phyloP scores from a whole-genome alignment of 1,139 yeast genomes.

The Barnettozyma hawaiiensis region DNA sequence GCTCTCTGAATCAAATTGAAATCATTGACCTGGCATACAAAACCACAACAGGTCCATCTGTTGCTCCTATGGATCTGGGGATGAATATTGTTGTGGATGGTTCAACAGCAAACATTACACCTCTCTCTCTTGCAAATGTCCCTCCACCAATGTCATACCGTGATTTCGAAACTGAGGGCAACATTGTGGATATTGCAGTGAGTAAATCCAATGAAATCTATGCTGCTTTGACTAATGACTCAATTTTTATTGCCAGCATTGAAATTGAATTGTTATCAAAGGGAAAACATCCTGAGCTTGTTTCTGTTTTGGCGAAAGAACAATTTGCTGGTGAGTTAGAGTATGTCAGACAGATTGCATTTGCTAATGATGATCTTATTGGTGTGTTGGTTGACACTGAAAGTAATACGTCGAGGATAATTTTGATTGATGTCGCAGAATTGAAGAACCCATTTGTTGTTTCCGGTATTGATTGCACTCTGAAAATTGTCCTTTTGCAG shows the following conservation, averaged over 20 bases:
- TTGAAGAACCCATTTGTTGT: slow-evolving; percentile 37
- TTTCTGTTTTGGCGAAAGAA: slow-evolving; percentile 33
- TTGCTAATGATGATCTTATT: slow-evolving; percentile 44
- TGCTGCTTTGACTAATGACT: slow-evolving; percentile 50
- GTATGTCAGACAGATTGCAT: slow-evolving; percentile 57
- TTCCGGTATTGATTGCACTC: slow-evolving; percentile 39
- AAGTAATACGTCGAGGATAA: slow-evolving; percentile 39
- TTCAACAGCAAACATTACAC: slow-evolving; percentile 64
- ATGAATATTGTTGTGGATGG: slow-evolving; percentile 83
- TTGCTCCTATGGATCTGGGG: slow-evolving; percentile 68
- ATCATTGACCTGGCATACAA: slow-evolving; percentile 66
- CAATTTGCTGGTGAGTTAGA: slow-evolving; percentile 40
- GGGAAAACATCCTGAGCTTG: slow-evolving; percentile 45
- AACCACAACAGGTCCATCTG: slow-evolving; percentile 62
- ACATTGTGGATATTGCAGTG: slow-evolving; percentile 61
- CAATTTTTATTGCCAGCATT: slow-evolving; percentile 37
- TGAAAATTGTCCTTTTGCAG: slow-evolving; percentile 52
- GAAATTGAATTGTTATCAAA: slow-evolving; percentile 32
- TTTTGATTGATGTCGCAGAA: slow-evolving; percentile 42
- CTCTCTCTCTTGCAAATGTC: slow-evolving; percentile 77
- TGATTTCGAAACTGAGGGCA: slow-evolving; percentile 47
- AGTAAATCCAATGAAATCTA: slow-evolving; percentile 52
- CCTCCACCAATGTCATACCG: slow-evolving; percentile 92
- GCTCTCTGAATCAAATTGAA: slow-evolving; percentile 46
- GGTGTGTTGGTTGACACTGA: slow-evolving; percentile 48